Base-by-base conservation (phyloP, 1,139 yeast genomes). In the Meyerozyma carpophila region DNA sequence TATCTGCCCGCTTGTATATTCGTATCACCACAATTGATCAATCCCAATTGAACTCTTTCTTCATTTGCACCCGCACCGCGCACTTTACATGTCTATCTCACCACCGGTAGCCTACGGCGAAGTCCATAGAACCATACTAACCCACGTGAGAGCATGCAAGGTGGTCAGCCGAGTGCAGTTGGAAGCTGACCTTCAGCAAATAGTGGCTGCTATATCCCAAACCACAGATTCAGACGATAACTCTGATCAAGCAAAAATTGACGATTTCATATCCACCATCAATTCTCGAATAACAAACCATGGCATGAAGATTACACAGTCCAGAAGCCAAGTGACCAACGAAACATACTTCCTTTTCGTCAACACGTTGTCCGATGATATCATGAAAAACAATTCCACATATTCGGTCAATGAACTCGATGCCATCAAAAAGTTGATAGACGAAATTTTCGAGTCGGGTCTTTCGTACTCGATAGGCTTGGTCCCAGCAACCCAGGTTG, bases 321-420 rank as follows among this genome's bases (percentile, higher is more conserved):
- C 50, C 42, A 62, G 59, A 49, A 66, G 66, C 62, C 75, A 70
- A 61, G 55, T 58, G 40, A 54, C 63, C 5, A 68, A 68, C 10
- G 65, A 59, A 10, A 50, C 66, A 29, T 53, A 52, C 36, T 74
- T 65, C 49, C 60, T 68, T 8, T 77, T 75, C 44, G 60, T 75
- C 29, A 81, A 80, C 53, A 64, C 68, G 3, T 48, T 57, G 14
- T 55, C 66, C 2, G 77, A 75, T 43, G 70, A 65, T 2, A 58
- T 70, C 1, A 65, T 76, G 39, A 74, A 70, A 47, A 54, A 62
- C 16, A 63, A 73, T 45, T 70, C 82, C 1, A 50, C 53, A 2
- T 76, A 70, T 50, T 55, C 79, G 1, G 66, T 74, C 8, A 62
- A 65, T 14, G 84, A 80, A 48, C 67, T 79, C 32, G 77, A 70